These are phyloP conservation scores for Peronospora farinosa DNA, from an alignment of 352 stramenopile species.

Conservation along the genomic window DNA sequence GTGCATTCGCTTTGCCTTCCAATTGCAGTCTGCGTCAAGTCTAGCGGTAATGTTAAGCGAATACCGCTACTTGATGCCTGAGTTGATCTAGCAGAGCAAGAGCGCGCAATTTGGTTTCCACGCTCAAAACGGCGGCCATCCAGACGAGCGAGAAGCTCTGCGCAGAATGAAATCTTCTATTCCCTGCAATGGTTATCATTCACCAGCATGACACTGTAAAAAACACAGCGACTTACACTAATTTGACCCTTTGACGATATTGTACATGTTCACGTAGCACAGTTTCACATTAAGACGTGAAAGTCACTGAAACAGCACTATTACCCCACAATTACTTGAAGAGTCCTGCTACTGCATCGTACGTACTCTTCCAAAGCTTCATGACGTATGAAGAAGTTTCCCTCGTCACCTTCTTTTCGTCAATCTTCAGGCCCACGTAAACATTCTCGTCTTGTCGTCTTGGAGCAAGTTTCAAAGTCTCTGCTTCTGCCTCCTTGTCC, in stretches of 20 bases:
- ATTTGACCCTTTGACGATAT: no score
- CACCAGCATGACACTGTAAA: no score
- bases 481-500: not conserved
- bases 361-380: constrained; percentile 24
- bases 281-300: no score
- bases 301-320: not conserved
- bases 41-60: not conserved
- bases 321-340: constrained; percentile 31
- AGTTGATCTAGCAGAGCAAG: constrained; percentile 10
- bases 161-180: constrained; percentile 7
- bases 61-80: constrained; percentile 5
- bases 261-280: no score
- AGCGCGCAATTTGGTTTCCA: constrained; percentile 9
- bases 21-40: constrained; percentile 10
- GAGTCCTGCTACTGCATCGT: constrained; percentile 26
- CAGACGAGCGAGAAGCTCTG: constrained; percentile 26
- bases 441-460: constrained; percentile 22
- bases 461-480: constrained; percentile 11
- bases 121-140: constrained; percentile 19
- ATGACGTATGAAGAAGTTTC: constrained; percentile 13
- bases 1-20: constrained; percentile 28
- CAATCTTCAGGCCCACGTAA: constrained; percentile 25
- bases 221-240: no score
- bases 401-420: constrained; percentile 21
- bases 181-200: no score